phyloP scores from a whole-genome alignment of 306 rosid genomes.

The Acacia acuminata region DNA sequence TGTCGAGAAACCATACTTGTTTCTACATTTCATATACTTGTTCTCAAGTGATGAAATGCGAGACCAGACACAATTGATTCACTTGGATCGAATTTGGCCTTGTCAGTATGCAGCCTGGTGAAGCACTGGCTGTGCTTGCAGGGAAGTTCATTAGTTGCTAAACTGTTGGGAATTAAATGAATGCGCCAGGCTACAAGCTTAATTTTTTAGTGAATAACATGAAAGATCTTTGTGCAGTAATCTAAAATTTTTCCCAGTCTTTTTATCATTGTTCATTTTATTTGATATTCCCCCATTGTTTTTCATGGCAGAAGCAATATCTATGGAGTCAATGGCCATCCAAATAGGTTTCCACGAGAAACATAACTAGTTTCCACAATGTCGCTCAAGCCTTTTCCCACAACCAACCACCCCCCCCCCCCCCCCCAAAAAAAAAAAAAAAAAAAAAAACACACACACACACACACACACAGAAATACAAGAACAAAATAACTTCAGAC shows the following conservation, averaged over 20 bases:
- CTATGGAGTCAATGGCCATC: slow-evolving; percentile 43
- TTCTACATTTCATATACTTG: slow-evolving; percentile 5
- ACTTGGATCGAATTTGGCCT: slow-evolving; percentile 5
- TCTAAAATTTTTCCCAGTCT: neutral
- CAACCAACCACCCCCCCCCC: neutral
- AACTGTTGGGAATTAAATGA: slow-evolving; percentile 22
- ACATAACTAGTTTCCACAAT: slow-evolving; percentile 30
- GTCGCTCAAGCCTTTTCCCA: slow-evolving; percentile 28
- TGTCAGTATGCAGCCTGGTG: slow-evolving; percentile 14
- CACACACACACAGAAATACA: neutral
- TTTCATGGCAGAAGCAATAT: slow-evolving; percentile 36
- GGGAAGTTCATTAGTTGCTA: neutral
- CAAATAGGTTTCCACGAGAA: slow-evolving; percentile 43
- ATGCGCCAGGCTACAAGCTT: neutral
- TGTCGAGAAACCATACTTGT: slow-evolving; percentile 9
- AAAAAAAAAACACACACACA: neutral
- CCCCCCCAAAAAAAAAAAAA: neutral
- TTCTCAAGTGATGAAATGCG: neutral
- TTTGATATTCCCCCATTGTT: slow-evolving; percentile 35
- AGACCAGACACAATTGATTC: slow-evolving; percentile 8
- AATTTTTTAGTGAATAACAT: slow-evolving; percentile 1
- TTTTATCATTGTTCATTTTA: neutral
- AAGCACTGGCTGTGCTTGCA: neutral
- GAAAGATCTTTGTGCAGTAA: neutral
- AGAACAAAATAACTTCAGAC: neutral